A percentile compares a stretch with the other conserved stretches of the same genome.
Conservation (phyloP, 352 stramenopile genomes). For the Pythium pectinolyticum region DNA sequence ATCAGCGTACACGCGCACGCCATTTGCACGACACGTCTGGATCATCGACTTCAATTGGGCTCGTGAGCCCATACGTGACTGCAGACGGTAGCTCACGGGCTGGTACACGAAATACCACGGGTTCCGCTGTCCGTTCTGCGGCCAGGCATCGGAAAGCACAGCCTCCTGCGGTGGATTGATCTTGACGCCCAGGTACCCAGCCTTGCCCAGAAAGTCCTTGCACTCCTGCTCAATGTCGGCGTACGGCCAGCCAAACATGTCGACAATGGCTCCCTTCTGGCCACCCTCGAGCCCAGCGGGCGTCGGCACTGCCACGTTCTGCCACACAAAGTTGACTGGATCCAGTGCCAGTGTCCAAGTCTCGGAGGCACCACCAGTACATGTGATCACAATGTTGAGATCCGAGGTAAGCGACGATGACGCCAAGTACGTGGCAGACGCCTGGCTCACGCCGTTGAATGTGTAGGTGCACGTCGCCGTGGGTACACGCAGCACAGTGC, state of each 20-base stretch:
- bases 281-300: slow-evolving; percentile 37
- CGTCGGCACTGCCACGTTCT: slow-evolving; percentile 38
- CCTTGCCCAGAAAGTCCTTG: slow-evolving; percentile 54
- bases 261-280: slow-evolving; percentile 61
- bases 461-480: slow-evolving; percentile 34
- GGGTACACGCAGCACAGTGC: slow-evolving; percentile 32
- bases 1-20: slow-evolving; percentile 51
- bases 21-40: slow-evolving; percentile 55
- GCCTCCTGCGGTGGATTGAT: slow-evolving; percentile 62
- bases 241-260: slow-evolving; percentile 69
- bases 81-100: slow-evolving; percentile 58
- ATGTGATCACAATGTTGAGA: slow-evolving; percentile 36
- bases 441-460: slow-evolving; percentile 35
- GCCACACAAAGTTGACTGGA: slow-evolving; percentile 68
- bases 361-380: slow-evolving; percentile 16
- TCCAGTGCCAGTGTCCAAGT: slow-evolving; percentile 45
- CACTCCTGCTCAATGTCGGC: slow-evolving; percentile 58
- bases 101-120: slow-evolving; percentile 73
- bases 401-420: slow-evolving; percentile 31
- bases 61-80: slow-evolving; percentile 56
- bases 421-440: slow-evolving; percentile 26
- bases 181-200: slow-evolving; percentile 69
- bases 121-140: slow-evolving; percentile 42
- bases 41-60: slow-evolving; percentile 56
- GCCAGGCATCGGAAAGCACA: slow-evolving; percentile 43